Conservation (phyloP, 2,329 filamentous ascomycete species). For the Penicillium hordei region DNA sequence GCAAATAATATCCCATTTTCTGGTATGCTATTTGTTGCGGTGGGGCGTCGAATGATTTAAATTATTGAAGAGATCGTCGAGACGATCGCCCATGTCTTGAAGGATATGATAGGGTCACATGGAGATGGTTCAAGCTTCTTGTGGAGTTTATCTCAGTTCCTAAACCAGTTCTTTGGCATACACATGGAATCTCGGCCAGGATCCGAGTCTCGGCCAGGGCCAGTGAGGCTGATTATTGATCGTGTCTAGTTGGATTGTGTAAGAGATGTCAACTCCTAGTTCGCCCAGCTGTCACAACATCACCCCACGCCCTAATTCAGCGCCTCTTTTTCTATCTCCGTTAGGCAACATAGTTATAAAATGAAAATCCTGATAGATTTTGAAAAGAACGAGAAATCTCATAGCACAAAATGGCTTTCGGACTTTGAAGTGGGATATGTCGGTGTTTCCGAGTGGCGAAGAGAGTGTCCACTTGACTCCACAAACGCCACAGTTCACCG, state of each 20-base stretch:
- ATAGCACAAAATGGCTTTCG: neutral
- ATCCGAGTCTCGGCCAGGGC: neutral
- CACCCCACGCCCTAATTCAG: neutral
- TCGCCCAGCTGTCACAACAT: neutral
- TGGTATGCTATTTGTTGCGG: neutral
- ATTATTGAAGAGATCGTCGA: constrained; percentile 22
- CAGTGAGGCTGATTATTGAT: constrained; percentile 19
- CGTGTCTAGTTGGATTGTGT: neutral
- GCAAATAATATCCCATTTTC: neutral
- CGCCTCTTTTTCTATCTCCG: neutral
- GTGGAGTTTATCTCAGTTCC: constrained; percentile 12
- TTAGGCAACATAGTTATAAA: neutral
- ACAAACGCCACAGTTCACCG: constrained; percentile 22
- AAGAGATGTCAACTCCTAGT: constrained; percentile 13
- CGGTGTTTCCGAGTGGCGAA: constrained; percentile 20
- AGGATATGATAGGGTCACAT: constrained; percentile 5
- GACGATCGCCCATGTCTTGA: constrained; percentile 13
- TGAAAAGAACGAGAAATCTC: neutral
- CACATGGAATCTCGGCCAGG: constrained; percentile 10
- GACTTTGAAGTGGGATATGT: neutral
- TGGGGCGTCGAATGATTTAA: neutral
- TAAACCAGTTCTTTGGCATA: neutral
- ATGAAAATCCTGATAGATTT: neutral
- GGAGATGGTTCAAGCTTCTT: constrained; percentile 13
- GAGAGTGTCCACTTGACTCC: constrained; percentile 6